Base-by-base conservation (phyloP, 176 grass and related monocot species). In the Musa schizocarpa region DNA sequence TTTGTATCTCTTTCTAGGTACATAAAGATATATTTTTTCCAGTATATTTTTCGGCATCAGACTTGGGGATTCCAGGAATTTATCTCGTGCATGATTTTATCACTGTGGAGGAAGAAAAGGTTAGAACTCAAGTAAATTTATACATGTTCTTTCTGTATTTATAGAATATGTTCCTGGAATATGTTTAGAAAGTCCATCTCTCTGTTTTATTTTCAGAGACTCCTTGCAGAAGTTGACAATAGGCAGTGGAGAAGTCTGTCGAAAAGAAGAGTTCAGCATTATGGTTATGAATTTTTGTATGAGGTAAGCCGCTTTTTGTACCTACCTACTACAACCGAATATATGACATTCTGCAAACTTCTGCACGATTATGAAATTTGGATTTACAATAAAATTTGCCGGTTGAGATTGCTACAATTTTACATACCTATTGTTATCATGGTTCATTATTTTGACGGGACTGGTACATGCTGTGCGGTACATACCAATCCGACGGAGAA, bases 241-340 rank as follows among this genome's bases (percentile, higher is more conserved):
- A 87, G 70, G 63, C 80, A 80, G 11, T 98, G 94, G 90, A 89
- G 80, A 73, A 87, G 71, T 71, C 77, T 93, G 74, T 75, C 94
- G 12, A 98, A 98, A 87, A 85, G 94, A 69, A 83, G 82, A 75
- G 94, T 93, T 89, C 94, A 98, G 72, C 94, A 98, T 89, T 98
- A 98, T 65, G 90, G 94, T 71, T 93, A 91, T 73, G 94, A 98
- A 66, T 93, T 98, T 86, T 55, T 91, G 79, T 98, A 98, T 55
- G 83, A 89, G 87, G 94, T 97, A 91, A 89, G 90, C 89, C 72
- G 53, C 49, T 81, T 58, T 25, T 26, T 82, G 79, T 76, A 87
- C 77, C 53, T 80, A 84, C 73, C 63, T 76, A 55, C 55, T 8
- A 52, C 50, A 48, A n/a, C n/a, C 4, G 51, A 65, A 34, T 20